phyloP scores from a whole-genome alignment of 2,329 filamentous ascomycete genomes.

The Cytospora schulzeri region DNA sequence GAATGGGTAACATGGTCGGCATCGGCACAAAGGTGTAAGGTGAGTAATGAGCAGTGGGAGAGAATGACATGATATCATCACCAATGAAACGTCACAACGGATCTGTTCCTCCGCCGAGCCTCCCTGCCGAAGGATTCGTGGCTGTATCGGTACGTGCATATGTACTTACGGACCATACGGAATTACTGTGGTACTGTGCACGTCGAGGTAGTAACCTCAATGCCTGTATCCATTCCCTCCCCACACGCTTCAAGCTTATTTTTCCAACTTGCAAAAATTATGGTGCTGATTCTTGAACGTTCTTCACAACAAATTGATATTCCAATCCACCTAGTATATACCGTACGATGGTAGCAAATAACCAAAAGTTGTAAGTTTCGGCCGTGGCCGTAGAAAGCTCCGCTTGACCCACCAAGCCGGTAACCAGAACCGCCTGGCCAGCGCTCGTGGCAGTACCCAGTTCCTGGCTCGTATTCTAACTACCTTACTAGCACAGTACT shows the following conservation, averaged over 20 bases:
- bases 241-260: too few species aligned
- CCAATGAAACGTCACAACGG: constrained; percentile 3
- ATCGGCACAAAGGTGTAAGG: too few species aligned
- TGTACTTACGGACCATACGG: background rate
- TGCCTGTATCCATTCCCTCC: too few species aligned
- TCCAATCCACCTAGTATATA: too few species aligned
- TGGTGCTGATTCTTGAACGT: too few species aligned
- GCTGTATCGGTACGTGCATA: background rate
- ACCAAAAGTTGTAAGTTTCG: background rate
- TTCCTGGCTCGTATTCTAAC: too few species aligned
- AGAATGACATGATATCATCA: constrained; percentile 1
- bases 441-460: too few species aligned
- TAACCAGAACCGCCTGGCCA: constrained; percentile 2
- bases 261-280: too few species aligned
- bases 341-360: too few species aligned
- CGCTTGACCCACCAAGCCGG: constrained; percentile 10
- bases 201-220: too few species aligned
- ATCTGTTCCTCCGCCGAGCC: background rate
- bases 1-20: background rate
- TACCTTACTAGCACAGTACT: too few species aligned
- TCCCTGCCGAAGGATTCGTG: background rate
- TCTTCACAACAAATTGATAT: too few species aligned
- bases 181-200: background rate
- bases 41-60: background rate
- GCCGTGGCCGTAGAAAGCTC: constrained; percentile 16